phyloP scores from a whole-genome alignment of 257 asterid species.

The Linderniella brevidens region DNA sequence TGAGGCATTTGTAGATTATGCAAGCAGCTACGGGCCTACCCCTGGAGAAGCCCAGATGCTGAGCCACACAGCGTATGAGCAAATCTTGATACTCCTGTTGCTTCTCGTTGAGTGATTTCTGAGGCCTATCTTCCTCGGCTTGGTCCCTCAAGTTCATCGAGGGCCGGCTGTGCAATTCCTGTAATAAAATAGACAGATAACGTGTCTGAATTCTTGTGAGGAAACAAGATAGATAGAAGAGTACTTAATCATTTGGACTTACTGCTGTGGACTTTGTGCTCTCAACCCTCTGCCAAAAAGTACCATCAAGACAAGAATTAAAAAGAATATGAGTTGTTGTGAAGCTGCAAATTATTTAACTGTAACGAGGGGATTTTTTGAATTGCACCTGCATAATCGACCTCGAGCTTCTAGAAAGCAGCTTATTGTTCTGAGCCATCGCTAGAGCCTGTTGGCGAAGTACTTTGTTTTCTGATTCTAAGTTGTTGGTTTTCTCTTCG shows the following conservation, averaged over 20 bases:
- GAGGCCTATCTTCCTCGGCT: constrained; percentile 77
- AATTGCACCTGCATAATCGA: constrained; percentile 69
- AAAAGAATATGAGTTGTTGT: constrained; percentile 13
- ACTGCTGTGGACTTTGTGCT: constrained; percentile 45
- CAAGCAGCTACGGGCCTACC: constrained; percentile 89
- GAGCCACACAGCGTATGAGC: constrained; percentile 82
- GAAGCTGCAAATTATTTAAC: constrained; percentile 10
- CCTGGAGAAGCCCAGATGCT: constrained; percentile 79
- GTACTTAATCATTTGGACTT: constrained; percentile 15
- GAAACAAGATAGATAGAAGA: neutral
- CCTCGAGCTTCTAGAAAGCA: constrained; percentile 69
- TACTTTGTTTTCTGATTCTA: constrained; percentile 92
- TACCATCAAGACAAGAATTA: constrained; percentile 11
- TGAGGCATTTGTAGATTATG: constrained; percentile 83
- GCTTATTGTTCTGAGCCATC: constrained; percentile 75
- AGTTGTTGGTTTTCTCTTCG: constrained; percentile 80
- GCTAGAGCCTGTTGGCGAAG: constrained; percentile 97
- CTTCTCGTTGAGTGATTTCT: constrained; percentile 76
- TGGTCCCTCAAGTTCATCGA: constrained; percentile 56
- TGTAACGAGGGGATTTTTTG: constrained; percentile 7
- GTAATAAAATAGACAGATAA: constrained; percentile 10
- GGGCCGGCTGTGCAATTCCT: constrained; percentile 56
- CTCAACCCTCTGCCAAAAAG: constrained; percentile 86
- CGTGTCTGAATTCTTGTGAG: constrained; percentile 10
- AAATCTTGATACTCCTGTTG: constrained; percentile 92